Base-by-base conservation (phyloP, 345 rosid species). In the Raphanus raphanistrum region DNA sequence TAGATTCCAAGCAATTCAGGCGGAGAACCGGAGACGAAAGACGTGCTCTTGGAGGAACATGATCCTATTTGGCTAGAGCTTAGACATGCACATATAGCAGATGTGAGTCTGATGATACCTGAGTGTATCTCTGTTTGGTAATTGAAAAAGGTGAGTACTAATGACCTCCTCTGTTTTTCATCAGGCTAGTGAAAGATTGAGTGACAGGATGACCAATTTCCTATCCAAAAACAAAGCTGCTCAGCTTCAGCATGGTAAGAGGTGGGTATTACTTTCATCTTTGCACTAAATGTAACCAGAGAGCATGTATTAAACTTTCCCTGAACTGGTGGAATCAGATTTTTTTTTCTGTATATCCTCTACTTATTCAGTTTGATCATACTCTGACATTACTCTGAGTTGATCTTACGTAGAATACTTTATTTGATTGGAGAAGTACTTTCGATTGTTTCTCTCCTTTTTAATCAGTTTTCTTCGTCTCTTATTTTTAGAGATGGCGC, bases 11-110 rank as follows among this genome's bases (percentile, higher is more conserved):
- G 91, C 81, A 96, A 90, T 85, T 76, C 90, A 54, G 94, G 89
- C 15, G 93, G 91, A 74, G 85, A 87, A 35, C 88, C 92, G 16
- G 97, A 96, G 84, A 93, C 87, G 80, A 96, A 93, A 43, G 99
- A 93, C 63, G 99, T 96, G 73, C 93, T 96, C 77, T 79, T 96
- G 85, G 99, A 91, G 90, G 99, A 93, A 82, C 98, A 96, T 71
- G 99, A 93, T 87, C 99, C 96, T 82, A 67, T 96, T 71, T 96
- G 99, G 98, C 88, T 91, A 60, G 99, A 96, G 85, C 97, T 96
- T 84, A 97, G 95, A 35, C 97, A 93, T 86, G 93, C 95, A 75
- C 99, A 96, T 84, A 88, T 96, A 72, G 99, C 93, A 77, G 86
- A 90, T 86, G 99, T 96, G 85, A 69, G 92, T 10, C 13, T 38